Percentiles rank a stretch among this genome's conserved stretches.
These are phyloP conservation scores for Tephrocybe rancida DNA, from an alignment of 768 basidiomycete genomes.

Conservation along the genomic window DNA sequence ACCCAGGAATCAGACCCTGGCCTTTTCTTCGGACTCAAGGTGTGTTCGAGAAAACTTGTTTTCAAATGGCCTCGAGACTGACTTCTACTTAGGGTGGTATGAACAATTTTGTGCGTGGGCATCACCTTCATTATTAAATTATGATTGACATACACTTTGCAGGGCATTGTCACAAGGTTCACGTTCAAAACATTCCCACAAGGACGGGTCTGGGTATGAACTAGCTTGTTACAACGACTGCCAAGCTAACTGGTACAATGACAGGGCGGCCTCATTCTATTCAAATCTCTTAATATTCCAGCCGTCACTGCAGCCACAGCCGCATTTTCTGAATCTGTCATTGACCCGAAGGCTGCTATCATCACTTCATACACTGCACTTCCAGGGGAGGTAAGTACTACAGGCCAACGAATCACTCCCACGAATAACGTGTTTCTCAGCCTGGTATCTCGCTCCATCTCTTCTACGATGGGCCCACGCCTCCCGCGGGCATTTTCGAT, in stretches of 20 bases:
- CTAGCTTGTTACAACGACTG: background rate
- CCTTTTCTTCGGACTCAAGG: slow-evolving; percentile 45
- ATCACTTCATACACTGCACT: slow-evolving; percentile 46
- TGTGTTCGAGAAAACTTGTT: slow-evolving; percentile 5
- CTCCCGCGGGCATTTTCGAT: slow-evolving; percentile 52
- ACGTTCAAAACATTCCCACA: slow-evolving; percentile 56
- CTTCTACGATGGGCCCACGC: slow-evolving; percentile 60
- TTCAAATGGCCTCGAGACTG: background rate
- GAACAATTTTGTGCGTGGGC: slow-evolving; percentile 51
- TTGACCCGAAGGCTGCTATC: slow-evolving; percentile 52
- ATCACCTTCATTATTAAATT: background rate
- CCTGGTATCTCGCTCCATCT: slow-evolving; percentile 33
- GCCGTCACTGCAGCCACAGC: slow-evolving; percentile 36
- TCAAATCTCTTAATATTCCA: slow-evolving; percentile 21
- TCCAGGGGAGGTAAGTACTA: slow-evolving; percentile 32
- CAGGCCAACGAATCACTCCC: background rate
- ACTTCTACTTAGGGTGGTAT: slow-evolving; percentile 54
- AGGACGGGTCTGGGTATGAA: slow-evolving; percentile 55
- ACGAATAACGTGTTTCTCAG: background rate
- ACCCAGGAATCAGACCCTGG: slow-evolving; percentile 32
- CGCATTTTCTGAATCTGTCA: slow-evolving; percentile 40
- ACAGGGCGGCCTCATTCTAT: slow-evolving; percentile 52
- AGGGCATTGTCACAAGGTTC: slow-evolving; percentile 63
- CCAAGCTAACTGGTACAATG: background rate
- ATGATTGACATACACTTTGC: background rate